Evolutionary conservation across 257 asterid genomes (phyloP), one percentile per base, ranked within the genome.

Genomic region (Nicotiana knightiana): DNA sequence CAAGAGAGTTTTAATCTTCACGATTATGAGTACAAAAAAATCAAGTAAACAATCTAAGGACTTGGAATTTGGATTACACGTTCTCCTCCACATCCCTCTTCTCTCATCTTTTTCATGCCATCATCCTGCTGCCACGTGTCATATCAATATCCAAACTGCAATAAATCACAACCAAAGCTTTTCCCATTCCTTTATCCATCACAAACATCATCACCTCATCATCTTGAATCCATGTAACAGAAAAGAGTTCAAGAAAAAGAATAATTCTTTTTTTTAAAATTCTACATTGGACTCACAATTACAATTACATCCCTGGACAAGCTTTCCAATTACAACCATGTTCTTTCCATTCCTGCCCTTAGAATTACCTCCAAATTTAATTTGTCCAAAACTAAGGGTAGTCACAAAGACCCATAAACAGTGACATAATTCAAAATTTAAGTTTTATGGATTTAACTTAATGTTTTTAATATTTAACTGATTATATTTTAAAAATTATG

Each of bases 151-250:
- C 92, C 90, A 87, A 86, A 84, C 82, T 73, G 76, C 71, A 86
- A 79, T 59, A 57, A 81, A 82, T 84, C 35, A 81, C 83, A 90
- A 89, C 94, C 92, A 87, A 28, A 75, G 86, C 82, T 80, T 84
- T 81, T 87, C 85, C 90, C 92, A 87, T 87, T 48, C 89, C 89
- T 67, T 67, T 81, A 78, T 73, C 88, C 86, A 90, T 90, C 91
- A 80, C 90, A 76, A 84, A 86, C 68, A 11, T 61, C 87, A 82
- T 86, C 84, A 70, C 81, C 88, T 81, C 88, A 86, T 70, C 88
- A 76, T 83, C 84, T 77, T 81, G 82, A 81, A 73, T 82, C 55
- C 17, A 46, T 61, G n/a, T 39, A 30, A 48, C 64, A 35, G 21
- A 32, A 43, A 28, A 59, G 1, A 10, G 24, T 53, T 33, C 3